Evolutionary conservation across 2,329 filamentous ascomycete genomes (phyloP).

Genomic region (Chaetomiaceae sp.): DNA sequence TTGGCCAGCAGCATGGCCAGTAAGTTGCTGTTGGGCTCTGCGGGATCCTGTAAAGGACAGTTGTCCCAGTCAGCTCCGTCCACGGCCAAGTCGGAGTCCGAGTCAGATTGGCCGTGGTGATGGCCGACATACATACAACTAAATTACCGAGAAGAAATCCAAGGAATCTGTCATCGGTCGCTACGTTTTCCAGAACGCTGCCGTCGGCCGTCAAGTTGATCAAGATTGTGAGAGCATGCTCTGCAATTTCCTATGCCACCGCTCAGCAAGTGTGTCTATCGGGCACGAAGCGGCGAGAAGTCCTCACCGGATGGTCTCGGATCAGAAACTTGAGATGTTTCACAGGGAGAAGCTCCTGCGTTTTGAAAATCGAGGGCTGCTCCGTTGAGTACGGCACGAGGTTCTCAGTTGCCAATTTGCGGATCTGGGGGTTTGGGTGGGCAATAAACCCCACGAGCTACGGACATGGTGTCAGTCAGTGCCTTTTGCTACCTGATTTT

Average conservation of each 20-base stretch:
- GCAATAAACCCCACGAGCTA: slow-evolving; percentile 91
- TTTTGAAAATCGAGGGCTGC: slow-evolving; percentile 79
- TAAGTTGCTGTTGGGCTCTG: slow-evolving; percentile 78
- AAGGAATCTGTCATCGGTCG: slow-evolving; percentile 75
- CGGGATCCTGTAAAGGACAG: slow-evolving; percentile 41
- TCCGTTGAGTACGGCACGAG: slow-evolving; percentile 75
- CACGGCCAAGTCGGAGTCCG: neutral
- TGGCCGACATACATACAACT: slow-evolving; percentile 52
- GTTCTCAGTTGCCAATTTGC: slow-evolving; percentile 79
- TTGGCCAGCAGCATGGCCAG: slow-evolving; percentile 92
- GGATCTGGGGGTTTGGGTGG: slow-evolving; percentile 86
- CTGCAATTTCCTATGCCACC: slow-evolving; percentile 68
- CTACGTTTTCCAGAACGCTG: slow-evolving; percentile 68
- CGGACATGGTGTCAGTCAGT: slow-evolving; percentile 15
- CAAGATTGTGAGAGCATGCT: slow-evolving; percentile 85
- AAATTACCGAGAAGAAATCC: slow-evolving; percentile 68
- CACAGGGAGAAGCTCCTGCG: slow-evolving; percentile 69
- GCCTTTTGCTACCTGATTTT: neutral
- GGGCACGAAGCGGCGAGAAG: slow-evolving; percentile 12
- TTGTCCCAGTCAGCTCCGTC: slow-evolving; percentile 1
- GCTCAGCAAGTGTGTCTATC: slow-evolving; percentile 8
- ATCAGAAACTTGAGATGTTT: slow-evolving; percentile 84
- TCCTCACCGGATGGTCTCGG: slow-evolving; percentile 71
- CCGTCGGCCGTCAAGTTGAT: slow-evolving; percentile 77
- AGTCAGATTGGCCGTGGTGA: slow-evolving; percentile 16